Evolutionary conservation across 2,329 filamentous ascomycete species (phyloP).

Genomic region (Fusarium tricinctum): DNA sequence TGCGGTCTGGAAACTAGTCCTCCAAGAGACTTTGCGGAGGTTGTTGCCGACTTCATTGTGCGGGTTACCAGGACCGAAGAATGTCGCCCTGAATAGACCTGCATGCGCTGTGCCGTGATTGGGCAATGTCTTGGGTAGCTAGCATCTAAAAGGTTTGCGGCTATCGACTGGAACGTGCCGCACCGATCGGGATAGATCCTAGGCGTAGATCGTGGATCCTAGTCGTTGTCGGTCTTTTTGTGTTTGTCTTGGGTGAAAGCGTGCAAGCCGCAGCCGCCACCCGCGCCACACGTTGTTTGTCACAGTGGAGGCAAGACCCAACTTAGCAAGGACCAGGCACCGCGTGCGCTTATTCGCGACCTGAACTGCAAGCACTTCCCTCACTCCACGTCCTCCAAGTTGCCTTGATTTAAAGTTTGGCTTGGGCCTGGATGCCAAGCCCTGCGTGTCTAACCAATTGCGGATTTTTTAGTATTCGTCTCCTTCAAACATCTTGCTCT

Average conservation of each 20-base stretch:
- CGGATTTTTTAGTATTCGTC: constrained; percentile 4
- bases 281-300: constrained; percentile 15
- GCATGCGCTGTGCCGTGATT: constrained; percentile 27
- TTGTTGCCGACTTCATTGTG: constrained; percentile 12
- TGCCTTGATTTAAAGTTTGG: constrained; percentile 12
- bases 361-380: constrained; percentile 13
- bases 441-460: constrained; percentile 27
- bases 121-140: constrained; percentile 11
- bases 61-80: constrained; percentile 29
- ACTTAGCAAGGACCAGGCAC: constrained; percentile 14
- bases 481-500: neutral
- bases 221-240: constrained; percentile 19
- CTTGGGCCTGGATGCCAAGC: constrained; percentile 39
- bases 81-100: constrained; percentile 36
- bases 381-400: constrained; percentile 27
- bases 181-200: constrained; percentile 32
- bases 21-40: constrained; percentile 4
- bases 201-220: constrained; percentile 10
- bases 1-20: constrained; percentile 34
- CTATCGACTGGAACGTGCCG: constrained; percentile 41
- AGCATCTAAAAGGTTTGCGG: constrained; percentile 14
- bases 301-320: neutral
- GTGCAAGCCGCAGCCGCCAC: constrained; percentile 34
- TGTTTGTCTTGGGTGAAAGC: constrained; percentile 32
- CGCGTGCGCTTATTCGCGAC: constrained; percentile 22